phyloP scores from a whole-genome alignment of 495 filamentous ascomycete species.

The Glutinoglossum americanum region DNA sequence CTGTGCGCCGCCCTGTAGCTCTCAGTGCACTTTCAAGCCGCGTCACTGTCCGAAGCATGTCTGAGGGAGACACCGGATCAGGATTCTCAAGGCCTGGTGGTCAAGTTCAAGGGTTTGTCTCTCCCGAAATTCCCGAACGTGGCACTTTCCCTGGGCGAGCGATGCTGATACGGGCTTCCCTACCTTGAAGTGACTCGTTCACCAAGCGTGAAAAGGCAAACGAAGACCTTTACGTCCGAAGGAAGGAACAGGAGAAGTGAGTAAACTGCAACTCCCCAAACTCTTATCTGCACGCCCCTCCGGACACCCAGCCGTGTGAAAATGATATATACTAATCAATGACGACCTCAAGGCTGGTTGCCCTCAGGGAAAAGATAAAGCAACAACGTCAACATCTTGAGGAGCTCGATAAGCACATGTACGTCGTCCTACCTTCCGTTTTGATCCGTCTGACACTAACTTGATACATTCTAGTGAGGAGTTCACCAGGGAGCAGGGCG shows the following conservation, averaged over 20 bases:
- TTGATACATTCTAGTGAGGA: constrained; percentile 31
- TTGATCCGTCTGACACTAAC: background rate
- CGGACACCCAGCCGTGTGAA: background rate
- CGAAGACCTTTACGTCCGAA: constrained; percentile 62
- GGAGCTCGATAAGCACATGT: constrained; percentile 72
- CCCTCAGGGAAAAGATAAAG: constrained; percentile 53
- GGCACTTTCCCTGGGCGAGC: background rate
- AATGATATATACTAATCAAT: background rate
- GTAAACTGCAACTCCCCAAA: constrained; percentile 11
- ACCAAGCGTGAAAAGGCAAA: constrained; percentile 70
- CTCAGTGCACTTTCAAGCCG: background rate
- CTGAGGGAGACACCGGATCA: constrained; percentile 26
- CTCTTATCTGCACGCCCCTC: background rate
- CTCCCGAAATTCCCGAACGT: background rate
- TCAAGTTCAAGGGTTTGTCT: constrained; percentile 17
- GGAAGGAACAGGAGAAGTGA: constrained; percentile 74
- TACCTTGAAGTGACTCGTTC: constrained; percentile 52
- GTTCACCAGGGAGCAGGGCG: constrained; percentile 42
- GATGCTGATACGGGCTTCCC: background rate
- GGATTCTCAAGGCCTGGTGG: constrained; percentile 22
- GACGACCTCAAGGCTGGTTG: constrained; percentile 24
- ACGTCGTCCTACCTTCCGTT: constrained; percentile 14
- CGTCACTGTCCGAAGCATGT: constrained; percentile 14
- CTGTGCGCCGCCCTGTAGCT: background rate
- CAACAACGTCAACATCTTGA: constrained; percentile 65